Evolutionary conservation across 2,329 filamentous ascomycete species (phyloP).

Genomic region (Pseudonectria foliicola): DNA sequence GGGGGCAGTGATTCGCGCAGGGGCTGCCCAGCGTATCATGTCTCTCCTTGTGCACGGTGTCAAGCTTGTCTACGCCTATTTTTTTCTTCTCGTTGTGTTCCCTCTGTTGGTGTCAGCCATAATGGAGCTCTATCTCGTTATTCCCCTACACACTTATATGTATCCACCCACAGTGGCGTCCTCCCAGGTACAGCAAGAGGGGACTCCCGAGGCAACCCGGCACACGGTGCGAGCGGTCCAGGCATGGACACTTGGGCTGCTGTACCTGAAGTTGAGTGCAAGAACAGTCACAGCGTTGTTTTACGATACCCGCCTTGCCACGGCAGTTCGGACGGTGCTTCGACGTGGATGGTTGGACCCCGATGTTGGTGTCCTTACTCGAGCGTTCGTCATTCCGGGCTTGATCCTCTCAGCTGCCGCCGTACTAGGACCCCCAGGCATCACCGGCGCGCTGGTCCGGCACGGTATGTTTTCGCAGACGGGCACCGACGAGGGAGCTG

Average conservation of each 20-base stretch:
- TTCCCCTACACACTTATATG: constrained; percentile 79
- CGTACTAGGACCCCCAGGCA: constrained; percentile 55
- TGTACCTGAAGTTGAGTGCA: constrained; percentile 77
- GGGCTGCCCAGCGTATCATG: constrained; percentile 18
- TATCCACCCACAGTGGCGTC: constrained; percentile 31
- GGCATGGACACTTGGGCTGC: constrained; percentile 85
- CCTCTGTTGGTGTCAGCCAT: constrained; percentile 73
- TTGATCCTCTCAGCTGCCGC: constrained; percentile 54
- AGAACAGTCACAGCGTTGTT: constrained; percentile 63
- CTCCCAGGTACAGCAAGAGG: constrained; percentile 19
- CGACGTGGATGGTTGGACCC: constrained; percentile 72
- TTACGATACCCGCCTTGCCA: constrained; percentile 62
- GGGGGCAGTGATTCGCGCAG: constrained; percentile 15
- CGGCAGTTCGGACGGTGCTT: constrained; percentile 67
- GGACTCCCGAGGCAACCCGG: constrained; percentile 21
- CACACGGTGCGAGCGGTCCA: constrained; percentile 85
- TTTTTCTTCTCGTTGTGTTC: constrained; percentile 67
- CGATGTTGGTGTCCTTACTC: constrained; percentile 70
- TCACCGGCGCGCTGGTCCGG: constrained; percentile 38
- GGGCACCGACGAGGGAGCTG: constrained; percentile 17
- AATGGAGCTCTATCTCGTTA: constrained; percentile 80
- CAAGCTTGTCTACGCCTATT: constrained; percentile 66
- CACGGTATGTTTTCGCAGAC: constrained; percentile 13
- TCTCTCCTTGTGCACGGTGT: constrained; percentile 25
- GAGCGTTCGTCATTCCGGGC: constrained; percentile 77